phyloP scores from a whole-genome alignment of 495 filamentous ascomycete species.

The Elaphomyces granulatus region DNA sequence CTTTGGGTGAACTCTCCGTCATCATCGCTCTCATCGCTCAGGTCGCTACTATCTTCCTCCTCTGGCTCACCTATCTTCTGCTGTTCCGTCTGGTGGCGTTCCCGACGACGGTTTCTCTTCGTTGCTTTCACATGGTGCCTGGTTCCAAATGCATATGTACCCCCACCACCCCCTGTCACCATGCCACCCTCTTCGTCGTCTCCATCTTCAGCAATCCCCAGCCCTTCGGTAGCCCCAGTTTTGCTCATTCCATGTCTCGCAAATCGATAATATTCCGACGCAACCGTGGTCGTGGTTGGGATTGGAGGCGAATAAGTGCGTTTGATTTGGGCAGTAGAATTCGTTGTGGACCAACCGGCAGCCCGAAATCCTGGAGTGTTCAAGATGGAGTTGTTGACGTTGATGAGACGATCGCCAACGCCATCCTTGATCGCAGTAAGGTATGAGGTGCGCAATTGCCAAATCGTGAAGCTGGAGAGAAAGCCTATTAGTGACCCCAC shows the following conservation, averaged over 20 bases:
- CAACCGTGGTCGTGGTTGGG: conserved; percentile 54
- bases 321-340: conserved; percentile 42
- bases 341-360: conserved; percentile 68
- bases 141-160: conserved; percentile 57
- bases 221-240: conserved; percentile 12
- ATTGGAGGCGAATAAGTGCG: conserved; percentile 94
- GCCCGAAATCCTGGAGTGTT: conserved; percentile 93
- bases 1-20: conserved; percentile 46
- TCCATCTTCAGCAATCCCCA: conserved; percentile 45
- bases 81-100: conserved; percentile 33
- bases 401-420: conserved; percentile 89
- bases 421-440: conserved; percentile 84
- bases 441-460: conserved; percentile 85
- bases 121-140: conserved; percentile 37
- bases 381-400: conserved; percentile 74
- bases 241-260: conserved; percentile 22
- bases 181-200: conserved; percentile 72
- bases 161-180: conserved; percentile 60
- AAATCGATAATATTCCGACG: conserved; percentile 66
- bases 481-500: background rate
- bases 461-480: conserved; percentile 63
- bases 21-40: conserved; percentile 93
- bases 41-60: conserved; percentile 91
- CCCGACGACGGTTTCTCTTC: conserved; percentile 28
- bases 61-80: conserved; percentile 64